Base-by-base conservation (phyloP, 2,329 filamentous ascomycete genomes). In the Dactylellina haptotyla region DNA sequence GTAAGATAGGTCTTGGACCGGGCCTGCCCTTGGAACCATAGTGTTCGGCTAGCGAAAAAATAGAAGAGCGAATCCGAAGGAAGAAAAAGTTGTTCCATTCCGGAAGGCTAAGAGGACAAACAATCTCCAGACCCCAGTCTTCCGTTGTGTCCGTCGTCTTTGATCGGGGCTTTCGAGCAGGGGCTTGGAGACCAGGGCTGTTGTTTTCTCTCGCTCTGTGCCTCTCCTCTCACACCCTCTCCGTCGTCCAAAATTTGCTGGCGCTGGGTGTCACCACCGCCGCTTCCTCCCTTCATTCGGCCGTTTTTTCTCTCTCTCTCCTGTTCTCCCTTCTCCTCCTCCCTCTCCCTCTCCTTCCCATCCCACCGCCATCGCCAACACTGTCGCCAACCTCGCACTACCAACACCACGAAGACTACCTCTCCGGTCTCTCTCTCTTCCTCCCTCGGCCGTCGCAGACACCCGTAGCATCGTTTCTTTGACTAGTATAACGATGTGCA, bases 61-160 rank as follows among this genome's bases (percentile, higher is more conserved):
- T 50, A 72, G 28, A 51, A 63, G 50, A 43, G 58, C 54, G 57
- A 72, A 65, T 54, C 50, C 58, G 18, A 53, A 51, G 58, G 50
- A 72, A 62, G 59, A 73, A 61, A 73, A 73, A 65, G 69, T 73
- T 66, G 69, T 62, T 73, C 69, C 69, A 73, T 73, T 73, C 69
- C 69, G 69, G 69, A 73, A 73, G 61, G 69, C 69, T 73, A 73
- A 65, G 59, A 50, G 61, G 69, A 56, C 69, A 73, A 73, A 73
- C 69, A 73, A 73, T 73, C 69, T 73, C 69, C 69, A 56, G 53
- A 57, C 54, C 69, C 69, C 69, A 73, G 69, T 73, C 59, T 59
- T 64, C 69, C 61, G 61, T 61, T 61, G 69, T 73, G 45, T 59
- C 61, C 61, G 54, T 65, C 54, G 67, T 64, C 54, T 65, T 66